Percentiles rank a stretch among this genome's conserved stretches.
phyloP scores from a whole-genome alignment of 805 yeast genomes.

The Huiozyma sinensis region DNA sequence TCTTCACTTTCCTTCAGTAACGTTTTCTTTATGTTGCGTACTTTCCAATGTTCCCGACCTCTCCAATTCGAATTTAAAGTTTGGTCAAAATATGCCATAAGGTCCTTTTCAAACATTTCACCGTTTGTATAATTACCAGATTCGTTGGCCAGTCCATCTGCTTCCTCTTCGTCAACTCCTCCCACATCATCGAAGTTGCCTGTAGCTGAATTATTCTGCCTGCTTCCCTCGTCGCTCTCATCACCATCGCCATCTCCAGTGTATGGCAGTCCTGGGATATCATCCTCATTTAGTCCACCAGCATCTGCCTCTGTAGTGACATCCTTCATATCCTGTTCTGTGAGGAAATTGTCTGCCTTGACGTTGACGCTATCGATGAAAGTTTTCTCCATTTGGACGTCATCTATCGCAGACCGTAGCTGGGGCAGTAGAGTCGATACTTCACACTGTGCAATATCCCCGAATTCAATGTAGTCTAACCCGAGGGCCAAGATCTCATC shows the following conservation, averaged over 20 bases:
- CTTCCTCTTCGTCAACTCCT: conserved; percentile 5
- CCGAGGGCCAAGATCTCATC: conserved; percentile 28
- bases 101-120: conserved; percentile 42
- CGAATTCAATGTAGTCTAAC: conserved; percentile 24
- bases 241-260: conserved; percentile 1
- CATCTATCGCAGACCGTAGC: conserved; percentile 47
- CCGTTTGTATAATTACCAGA: conserved; percentile 7
- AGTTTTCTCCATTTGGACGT: conserved; percentile 41
- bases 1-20: conserved; percentile 1
- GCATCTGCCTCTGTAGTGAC: conserved; percentile 24
- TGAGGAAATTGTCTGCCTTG: conserved; percentile 19
- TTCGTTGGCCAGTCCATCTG: no score
- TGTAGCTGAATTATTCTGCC: conserved; percentile 1
- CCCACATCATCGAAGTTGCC: not conserved
- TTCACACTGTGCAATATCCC: conserved; percentile 24
- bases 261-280: conserved; percentile 1
- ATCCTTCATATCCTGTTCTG: conserved; percentile 23
- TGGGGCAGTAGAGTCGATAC: conserved; percentile 67
- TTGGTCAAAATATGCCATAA: conserved; percentile 75
- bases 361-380: conserved; percentile 34
- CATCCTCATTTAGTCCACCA: conserved; percentile 2
- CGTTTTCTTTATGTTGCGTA: conserved; percentile 43
- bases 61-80: conserved; percentile 67
- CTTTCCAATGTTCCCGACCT: conserved; percentile 91
- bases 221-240: conserved; percentile 7